Base-by-base conservation (phyloP, 73 alveolate species). In the Halteria grandinella region DNA sequence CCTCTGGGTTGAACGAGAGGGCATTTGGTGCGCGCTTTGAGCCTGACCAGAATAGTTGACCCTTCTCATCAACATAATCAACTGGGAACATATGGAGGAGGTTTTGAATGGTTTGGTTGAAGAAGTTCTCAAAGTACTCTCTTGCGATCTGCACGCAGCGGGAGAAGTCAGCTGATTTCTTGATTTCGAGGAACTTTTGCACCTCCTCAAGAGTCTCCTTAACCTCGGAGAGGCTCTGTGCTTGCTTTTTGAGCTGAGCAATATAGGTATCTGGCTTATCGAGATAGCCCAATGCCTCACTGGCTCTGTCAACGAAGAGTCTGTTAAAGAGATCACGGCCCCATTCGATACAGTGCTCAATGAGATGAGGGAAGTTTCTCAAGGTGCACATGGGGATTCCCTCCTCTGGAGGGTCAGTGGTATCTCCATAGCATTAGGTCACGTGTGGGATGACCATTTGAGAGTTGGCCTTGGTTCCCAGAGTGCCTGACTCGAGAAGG, bases 341-440 rank as follows among this genome's bases (percentile, higher is more conserved):
- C 99, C 99, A 97, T 75, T 97, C 98, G 66, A 97, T 97, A 54
- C 99, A 91, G 90, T 97, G 99, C 86, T 96, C 99, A 57, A 97
- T 96, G 89, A 92, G 92, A 74, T 95, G 88, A 27, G 99, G 99
- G 99, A 97, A 97, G 81, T 96, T 96, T 84, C 97, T 96, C 85
- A 96, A 80, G 0, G 99, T 97, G 88, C 99, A 97, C 93, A 96
- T 74, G 7, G 99, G 99, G 83, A 95, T 97, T 18, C 96, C 86
- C 75, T 97, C 99, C 86, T 97, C 99, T 44, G 98, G 98, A 8
- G 99, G 98, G 54, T 95, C 98, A 49, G 79, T 86, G 24, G 98
- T 82, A 69, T 95, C 98, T 66, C 96, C 91, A 63, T 97, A 97
- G 47, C 98, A 90, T 70, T 95, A 78, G 24, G 99, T 91, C 41